Base-by-base conservation (phyloP, 2,329 filamentous ascomycete genomes). In the Stagonosporopsis chrysanthemi region DNA sequence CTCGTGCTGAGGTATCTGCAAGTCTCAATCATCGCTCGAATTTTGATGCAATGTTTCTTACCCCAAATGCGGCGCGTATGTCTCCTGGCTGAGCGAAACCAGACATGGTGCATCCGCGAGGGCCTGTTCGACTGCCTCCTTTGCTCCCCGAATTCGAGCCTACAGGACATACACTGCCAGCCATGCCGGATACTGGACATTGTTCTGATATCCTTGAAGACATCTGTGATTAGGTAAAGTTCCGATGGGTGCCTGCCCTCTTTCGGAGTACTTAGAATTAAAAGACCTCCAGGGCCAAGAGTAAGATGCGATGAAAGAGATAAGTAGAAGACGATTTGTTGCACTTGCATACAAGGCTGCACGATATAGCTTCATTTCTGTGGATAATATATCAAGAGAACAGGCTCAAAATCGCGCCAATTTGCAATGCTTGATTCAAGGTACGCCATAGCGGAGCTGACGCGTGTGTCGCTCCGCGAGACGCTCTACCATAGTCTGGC, bases 21-120 rank as follows among this genome's bases (percentile, higher is more conserved):
- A 44, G 40, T 33, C 45, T 56, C 14, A 57, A 51, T 17, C 28
- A 28, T 24, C 33, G 45, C 17, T 12, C 9, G 11, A 22, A 4
- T 22, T 5, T 22, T 11, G 17, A 12, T 22, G 36, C 17, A 22
- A 17, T 22, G 36, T 39, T 22, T 9, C 57, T 15, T 58, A 69
- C 65, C 38, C 61, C 63, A 36, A 68, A 68, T 7, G 66, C 66
- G 23, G 65, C 65, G 31, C 63, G 65, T 36, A 69, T 33, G 42
- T 69, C 65, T 29, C 66, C 66, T 22, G 66, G 64, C 28, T 67
- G 65, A 17, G 63, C 58, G 53, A 62, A 69, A 6, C 66, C 66
- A 24, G 65, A 69, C 39, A 69, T 62, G 46, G 65, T 66, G 48
- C 66, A 69, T n/a, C 66, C 66, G 35, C 66, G 56, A 12, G 66